phyloP scores from a whole-genome alignment of 768 basidiomycete species.

The Suillus clintonianus region DNA sequence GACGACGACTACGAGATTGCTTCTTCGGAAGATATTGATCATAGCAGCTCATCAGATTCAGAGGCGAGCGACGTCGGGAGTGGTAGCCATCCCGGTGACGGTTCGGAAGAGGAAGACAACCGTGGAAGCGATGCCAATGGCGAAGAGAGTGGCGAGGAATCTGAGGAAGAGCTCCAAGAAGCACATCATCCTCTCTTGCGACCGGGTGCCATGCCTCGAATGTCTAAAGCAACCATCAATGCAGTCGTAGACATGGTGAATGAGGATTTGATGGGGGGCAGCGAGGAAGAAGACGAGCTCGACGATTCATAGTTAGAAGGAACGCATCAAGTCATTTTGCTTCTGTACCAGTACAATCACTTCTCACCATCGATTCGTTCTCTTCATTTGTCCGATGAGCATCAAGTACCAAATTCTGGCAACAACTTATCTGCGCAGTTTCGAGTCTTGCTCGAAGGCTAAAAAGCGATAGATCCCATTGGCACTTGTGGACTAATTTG shows the following conservation, averaged over 20 bases:
- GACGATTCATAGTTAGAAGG: slow-evolving; percentile 35
- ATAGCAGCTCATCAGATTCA: slow-evolving; percentile 40
- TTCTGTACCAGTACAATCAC: neutral
- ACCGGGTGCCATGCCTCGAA: slow-evolving; percentile 66
- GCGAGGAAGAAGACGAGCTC: slow-evolving; percentile 50
- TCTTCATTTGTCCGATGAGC: neutral
- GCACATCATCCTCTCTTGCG: slow-evolving; percentile 62
- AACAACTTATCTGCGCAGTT: too few species aligned
- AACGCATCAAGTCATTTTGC: too few species aligned
- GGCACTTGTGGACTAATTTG: too few species aligned
- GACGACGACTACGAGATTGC: slow-evolving; percentile 36
- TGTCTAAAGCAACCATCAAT: slow-evolving; percentile 68
- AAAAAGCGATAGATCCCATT: neutral
- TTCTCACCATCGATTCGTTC: neutral
- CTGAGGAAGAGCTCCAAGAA: slow-evolving; percentile 50
- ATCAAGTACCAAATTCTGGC: neutral
- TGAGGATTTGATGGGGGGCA: slow-evolving; percentile 43
- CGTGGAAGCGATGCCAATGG: slow-evolving; percentile 34
- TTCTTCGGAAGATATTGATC: slow-evolving; percentile 47
- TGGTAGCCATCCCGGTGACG: slow-evolving; percentile 24
- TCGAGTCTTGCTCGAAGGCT: neutral
- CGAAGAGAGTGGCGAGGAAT: slow-evolving; percentile 37
- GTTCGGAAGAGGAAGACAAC: slow-evolving; percentile 31
- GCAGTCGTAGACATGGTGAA: slow-evolving; percentile 65
- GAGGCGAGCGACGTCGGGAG: slow-evolving; percentile 31